A percentile compares a stretch with the other conserved stretches of the same genome.
Evolutionary conservation across 352 stramenopile genomes (phyloP).

Genomic region (Hyaloperonospora brassicae): DNA sequence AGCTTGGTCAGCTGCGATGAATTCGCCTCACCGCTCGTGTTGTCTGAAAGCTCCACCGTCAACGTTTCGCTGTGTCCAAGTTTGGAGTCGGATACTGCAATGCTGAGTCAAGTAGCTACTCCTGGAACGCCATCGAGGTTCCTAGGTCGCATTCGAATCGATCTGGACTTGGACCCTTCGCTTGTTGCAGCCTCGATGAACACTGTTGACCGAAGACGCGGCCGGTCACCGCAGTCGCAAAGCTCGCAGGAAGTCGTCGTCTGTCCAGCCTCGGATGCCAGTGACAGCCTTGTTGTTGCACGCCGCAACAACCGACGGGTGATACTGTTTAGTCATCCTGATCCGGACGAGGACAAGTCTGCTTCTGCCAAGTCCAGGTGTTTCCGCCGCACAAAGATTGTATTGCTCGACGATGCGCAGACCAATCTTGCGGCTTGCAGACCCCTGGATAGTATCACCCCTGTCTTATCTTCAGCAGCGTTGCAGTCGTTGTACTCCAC

Average conservation of each 20-base stretch:
- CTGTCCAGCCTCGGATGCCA: conserved; percentile 11
- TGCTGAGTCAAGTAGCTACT: neutral
- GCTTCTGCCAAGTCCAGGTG: conserved; percentile 16
- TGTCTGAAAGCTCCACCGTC: conserved; percentile 7
- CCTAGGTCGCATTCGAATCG: conserved; percentile 18
- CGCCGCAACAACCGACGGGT: conserved; percentile 10
- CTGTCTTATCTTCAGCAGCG: conserved; percentile 8
- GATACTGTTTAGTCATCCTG: conserved; percentile 8
- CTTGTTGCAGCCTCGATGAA: conserved; percentile 10
- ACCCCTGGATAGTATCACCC: conserved; percentile 15
- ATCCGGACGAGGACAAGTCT: conserved; percentile 24
- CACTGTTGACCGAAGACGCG: conserved; percentile 11
- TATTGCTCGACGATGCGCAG: conserved; percentile 27
- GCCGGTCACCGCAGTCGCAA: conserved; percentile 18
- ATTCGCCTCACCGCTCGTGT: conserved; percentile 1
- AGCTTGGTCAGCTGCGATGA: conserved; percentile 2
- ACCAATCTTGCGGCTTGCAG: conserved; percentile 14
- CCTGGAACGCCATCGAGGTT: conserved; percentile 4
- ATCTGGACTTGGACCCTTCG: conserved; percentile 24
- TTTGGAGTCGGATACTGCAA: conserved; percentile 14
- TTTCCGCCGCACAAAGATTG: conserved; percentile 32
- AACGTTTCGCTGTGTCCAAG: conserved; percentile 25
- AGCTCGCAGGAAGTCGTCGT: conserved; percentile 15
- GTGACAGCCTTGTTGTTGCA: conserved; percentile 9
- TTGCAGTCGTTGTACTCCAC: conserved; percentile 12